Evolutionary conservation across 495 filamentous ascomycete genomes (phyloP).

Genomic region (Annulohypoxylon stygium): DNA sequence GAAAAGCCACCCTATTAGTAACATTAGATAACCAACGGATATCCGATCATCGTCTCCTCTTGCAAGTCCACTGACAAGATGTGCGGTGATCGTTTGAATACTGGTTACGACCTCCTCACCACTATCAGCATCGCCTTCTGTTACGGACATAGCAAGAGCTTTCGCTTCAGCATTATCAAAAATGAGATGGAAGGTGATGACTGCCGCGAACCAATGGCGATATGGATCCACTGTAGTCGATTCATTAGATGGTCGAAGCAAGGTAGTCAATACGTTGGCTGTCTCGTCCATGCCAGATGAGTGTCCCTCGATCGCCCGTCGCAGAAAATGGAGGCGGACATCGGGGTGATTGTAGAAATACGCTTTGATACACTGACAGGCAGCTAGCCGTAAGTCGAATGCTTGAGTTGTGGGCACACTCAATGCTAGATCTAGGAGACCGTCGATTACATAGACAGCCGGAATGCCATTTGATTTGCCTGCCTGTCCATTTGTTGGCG

Average conservation of each 20-base stretch:
- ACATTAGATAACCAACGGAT: conserved; percentile 88
- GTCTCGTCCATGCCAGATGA: conserved; percentile 81
- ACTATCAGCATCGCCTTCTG: conserved; percentile 87
- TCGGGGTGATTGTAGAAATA: conserved; percentile 85
- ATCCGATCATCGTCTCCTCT: conserved; percentile 84
- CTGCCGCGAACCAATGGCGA: conserved; percentile 88
- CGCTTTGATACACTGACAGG: conserved; percentile 90
- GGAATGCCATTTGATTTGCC: conserved; percentile 62
- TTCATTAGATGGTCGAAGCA: conserved; percentile 73
- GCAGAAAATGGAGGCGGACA: conserved; percentile 86
- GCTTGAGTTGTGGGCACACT: conserved; percentile 72
- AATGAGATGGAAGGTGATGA: conserved; percentile 91
- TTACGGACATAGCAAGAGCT: conserved; percentile 80
- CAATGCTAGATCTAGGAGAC: conserved; percentile 88
- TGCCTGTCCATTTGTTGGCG: conserved; percentile 58
- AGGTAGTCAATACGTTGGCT: conserved; percentile 89
- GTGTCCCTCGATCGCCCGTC: conserved; percentile 90
- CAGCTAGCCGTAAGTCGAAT: conserved; percentile 85
- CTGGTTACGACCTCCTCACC: conserved; percentile 97
- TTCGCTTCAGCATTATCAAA: conserved; percentile 87
- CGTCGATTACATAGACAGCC: conserved; percentile 91
- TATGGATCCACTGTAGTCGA: conserved; percentile 82
- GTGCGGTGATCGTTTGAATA: conserved; percentile 86
- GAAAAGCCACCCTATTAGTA: conserved; percentile 93
- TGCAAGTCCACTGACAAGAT: conserved; percentile 81